Evolutionary conservation across 805 yeast species (phyloP).

Genomic region (Starmerella potacharoeniae): DNA sequence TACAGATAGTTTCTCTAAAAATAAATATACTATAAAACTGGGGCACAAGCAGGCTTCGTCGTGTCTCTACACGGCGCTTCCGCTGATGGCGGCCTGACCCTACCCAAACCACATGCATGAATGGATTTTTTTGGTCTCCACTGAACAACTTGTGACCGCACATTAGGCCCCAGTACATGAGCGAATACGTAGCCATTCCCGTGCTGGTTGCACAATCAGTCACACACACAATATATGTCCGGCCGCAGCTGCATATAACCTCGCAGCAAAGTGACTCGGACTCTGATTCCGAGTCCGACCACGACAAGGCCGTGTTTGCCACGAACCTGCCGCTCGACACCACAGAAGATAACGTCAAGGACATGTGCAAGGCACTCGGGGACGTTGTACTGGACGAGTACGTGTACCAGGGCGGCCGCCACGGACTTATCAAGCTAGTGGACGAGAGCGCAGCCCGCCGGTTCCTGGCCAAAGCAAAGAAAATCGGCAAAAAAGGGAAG

Average conservation of each 20-base stretch:
- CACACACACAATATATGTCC: slow-evolving; percentile 21
- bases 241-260: slow-evolving; percentile 16
- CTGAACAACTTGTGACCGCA: neutral
- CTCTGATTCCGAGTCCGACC: slow-evolving; percentile 7
- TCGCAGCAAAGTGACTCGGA: neutral
- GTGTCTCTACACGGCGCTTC: too few species aligned
- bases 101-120: neutral
- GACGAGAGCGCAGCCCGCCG: slow-evolving; percentile 57
- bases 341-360: slow-evolving; percentile 41
- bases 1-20: too few species aligned
- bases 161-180: neutral
- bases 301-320: slow-evolving; percentile 44
- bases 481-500: slow-evolving; percentile 28
- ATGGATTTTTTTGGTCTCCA: neutral
- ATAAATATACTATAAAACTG: too few species aligned
- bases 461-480: slow-evolving; percentile 53
- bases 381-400: slow-evolving; percentile 31
- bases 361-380: slow-evolving; percentile 42
- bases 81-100: too few species aligned
- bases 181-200: slow-evolving; percentile 20
- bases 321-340: slow-evolving; percentile 66
- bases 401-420: slow-evolving; percentile 30
- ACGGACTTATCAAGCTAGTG: slow-evolving; percentile 58
- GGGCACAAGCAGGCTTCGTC: too few species aligned
- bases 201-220: slow-evolving; percentile 13